These are phyloP conservation scores for Blastobotrys illinoisensis DNA, from an alignment of 1,139 yeast genomes.

Conservation along the genomic window DNA sequence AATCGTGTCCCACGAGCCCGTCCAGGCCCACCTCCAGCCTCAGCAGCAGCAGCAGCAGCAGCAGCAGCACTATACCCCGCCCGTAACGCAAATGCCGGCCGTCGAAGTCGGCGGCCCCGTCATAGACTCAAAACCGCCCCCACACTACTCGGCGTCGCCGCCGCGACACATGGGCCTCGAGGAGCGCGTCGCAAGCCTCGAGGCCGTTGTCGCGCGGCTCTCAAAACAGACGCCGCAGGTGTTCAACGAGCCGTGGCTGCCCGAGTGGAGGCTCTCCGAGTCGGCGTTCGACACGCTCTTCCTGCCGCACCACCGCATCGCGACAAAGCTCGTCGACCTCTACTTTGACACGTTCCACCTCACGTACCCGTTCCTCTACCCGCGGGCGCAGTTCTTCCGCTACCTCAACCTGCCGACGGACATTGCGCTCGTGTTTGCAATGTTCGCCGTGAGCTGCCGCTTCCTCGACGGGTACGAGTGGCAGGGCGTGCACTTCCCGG, in stretches of 20 bases:
- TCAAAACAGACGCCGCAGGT: not conserved
- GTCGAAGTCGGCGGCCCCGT: not conserved
- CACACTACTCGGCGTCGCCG: not conserved
- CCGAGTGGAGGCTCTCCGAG: slow-evolving; percentile 12
- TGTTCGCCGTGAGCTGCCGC: slow-evolving; percentile 42
- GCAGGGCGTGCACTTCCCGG: not conserved
- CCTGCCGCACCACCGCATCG: slow-evolving; percentile 41
- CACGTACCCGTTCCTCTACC: slow-evolving; percentile 42
- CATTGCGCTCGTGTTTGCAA: slow-evolving; percentile 42
- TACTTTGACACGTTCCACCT: slow-evolving; percentile 48
- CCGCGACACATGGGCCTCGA: not conserved
- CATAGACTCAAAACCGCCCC: not conserved
- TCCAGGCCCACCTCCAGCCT: not conserved
- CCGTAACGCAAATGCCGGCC: not conserved
- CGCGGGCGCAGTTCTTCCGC: slow-evolving; percentile 36
- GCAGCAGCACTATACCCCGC: not conserved
- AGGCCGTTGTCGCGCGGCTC: not conserved
- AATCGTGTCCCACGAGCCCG: not conserved
- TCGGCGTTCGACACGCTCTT: slow-evolving; percentile 32
- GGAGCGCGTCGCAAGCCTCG: not conserved
- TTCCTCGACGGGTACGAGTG: slow-evolving; percentile 18
- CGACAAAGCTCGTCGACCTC: slow-evolving; percentile 40
- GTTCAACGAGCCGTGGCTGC: slow-evolving; percentile 1
- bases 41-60: no score
- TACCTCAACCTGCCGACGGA: slow-evolving; percentile 36